Base-by-base conservation (phyloP, 352 stramenopile genomes). In the Phytophthora pinifolia region DNA sequence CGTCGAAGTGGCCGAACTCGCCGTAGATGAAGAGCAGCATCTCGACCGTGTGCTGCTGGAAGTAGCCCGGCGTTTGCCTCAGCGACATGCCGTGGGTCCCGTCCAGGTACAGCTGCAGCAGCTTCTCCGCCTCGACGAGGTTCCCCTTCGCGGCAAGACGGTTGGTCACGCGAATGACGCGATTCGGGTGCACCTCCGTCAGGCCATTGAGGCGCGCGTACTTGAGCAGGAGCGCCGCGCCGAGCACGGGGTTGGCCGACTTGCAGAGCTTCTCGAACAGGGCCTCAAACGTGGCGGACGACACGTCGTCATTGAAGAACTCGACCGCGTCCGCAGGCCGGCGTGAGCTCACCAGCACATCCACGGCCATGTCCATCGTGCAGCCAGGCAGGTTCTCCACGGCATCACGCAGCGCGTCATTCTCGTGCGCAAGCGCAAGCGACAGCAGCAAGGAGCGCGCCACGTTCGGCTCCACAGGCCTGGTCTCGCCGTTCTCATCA, bases 1-100 rank as follows among this genome's bases (percentile, higher is more conserved):
- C 54, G 22, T 76, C 65, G 29, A 86, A 77, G 18, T 69, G 55
- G 14, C 62, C 46, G 18, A 76, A 60, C 38, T 89, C 78, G 25
- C 80, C 80, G 54, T 88, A 77, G 43, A 88, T 76, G 43, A 76
- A 85, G 6, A 91, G 70, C 62, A 85, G 50, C 78, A 84, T 78
- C 70, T 91, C 78, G 48, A 88, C 68, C 17, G 74, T 70, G 20
- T 91, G 72, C 13, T 79, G 67, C 62, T 91, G 80, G 54, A 85
- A 80, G 53, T 65, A 73, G 17, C 65, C 49, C 37, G 75, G 76
- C 58, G 81, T 76, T 20, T 87, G 73, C 36, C 69, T 72, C 18
- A 88, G 60, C 8, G 69, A 55, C 9, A 83, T 44, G n/a, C 73
- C 66, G 15, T 59, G 42, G 9, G 44, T 58, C n/a, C 67, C 63